These are phyloP conservation scores for Plasmodium coatneyi DNA, from an alignment of 169 alveolate species.

Conservation along the genomic window DNA sequence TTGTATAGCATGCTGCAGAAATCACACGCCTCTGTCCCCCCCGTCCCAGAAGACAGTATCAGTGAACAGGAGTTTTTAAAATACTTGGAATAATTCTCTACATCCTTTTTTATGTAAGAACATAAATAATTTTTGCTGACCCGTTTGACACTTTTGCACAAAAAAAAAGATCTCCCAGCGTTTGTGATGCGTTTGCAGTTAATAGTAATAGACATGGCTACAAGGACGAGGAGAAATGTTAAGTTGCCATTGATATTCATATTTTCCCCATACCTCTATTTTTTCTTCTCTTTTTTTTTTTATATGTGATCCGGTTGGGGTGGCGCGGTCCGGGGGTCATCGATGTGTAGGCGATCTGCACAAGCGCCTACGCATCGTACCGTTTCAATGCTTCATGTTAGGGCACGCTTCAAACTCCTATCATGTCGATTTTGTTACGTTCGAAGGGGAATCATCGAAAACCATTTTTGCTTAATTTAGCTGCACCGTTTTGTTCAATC, in stretches of 20 bases:
- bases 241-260: slow-evolving; percentile 2
- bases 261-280: background rate
- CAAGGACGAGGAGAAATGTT: slow-evolving; percentile 1
- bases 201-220: slow-evolving; percentile 40
- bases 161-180: slow-evolving; percentile 2
- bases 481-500: background rate
- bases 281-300: background rate
- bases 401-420: background rate
- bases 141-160: slow-evolving; percentile 11
- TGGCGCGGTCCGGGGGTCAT: background rate
- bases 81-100: slow-evolving; percentile 60
- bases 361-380: background rate
- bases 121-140: slow-evolving; percentile 23
- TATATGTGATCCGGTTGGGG: background rate
- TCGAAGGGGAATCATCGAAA: background rate
- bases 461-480: background rate
- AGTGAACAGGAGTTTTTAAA: slow-evolving; percentile 69
- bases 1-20: slow-evolving; percentile 80
- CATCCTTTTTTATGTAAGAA: slow-evolving; percentile 57
- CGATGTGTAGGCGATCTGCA: background rate
- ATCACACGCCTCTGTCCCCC: slow-evolving; percentile 86
- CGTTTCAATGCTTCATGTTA: background rate
- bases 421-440: background rate
- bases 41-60: slow-evolving; percentile 79
- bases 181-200: slow-evolving; percentile 5